Conservation (phyloP, 2,329 filamentous ascomycete species). For the Biscogniauxia mediterranea region DNA sequence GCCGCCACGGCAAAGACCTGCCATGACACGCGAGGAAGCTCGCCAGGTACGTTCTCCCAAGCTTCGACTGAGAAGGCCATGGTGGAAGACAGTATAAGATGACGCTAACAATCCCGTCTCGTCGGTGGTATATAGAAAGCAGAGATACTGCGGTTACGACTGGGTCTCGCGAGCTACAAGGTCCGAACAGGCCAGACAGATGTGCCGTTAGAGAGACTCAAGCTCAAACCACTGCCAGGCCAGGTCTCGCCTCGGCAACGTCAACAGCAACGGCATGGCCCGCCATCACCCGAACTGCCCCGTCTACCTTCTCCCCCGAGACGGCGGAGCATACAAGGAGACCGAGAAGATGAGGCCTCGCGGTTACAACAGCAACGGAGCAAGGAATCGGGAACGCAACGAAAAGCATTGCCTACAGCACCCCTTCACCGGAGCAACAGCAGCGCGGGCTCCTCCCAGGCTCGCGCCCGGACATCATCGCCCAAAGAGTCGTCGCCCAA, state of each 20-base stretch:
- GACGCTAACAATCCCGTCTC: constrained; percentile 6
- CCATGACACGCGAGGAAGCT: constrained; percentile 51
- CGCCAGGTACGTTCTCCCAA: constrained; percentile 42
- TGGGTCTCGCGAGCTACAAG: constrained; percentile 72
- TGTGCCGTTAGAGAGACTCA: constrained; percentile 61
- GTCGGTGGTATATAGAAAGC: constrained; percentile 48
- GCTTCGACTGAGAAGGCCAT: too few relatives aligned
- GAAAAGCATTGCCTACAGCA: background rate
- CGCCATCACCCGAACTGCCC: background rate
- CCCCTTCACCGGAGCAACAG: background rate
- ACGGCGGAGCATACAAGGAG: background rate
- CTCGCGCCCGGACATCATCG: background rate
- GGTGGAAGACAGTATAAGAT: background rate
- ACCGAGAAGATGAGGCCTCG: background rate
- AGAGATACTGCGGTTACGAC: constrained; percentile 64
- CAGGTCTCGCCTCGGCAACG: background rate
- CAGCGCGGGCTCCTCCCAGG: background rate
- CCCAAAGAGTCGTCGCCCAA: constrained; percentile 6
- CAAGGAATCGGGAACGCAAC: background rate
- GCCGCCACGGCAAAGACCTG: constrained; percentile 19
- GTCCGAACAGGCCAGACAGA: constrained; percentile 69
- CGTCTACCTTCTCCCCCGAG: background rate
- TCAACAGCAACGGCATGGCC: background rate
- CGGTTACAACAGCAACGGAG: background rate
- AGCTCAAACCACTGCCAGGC: constrained; percentile 37